Base-by-base conservation (phyloP, 768 basidiomycete species). In the Boletus rubroflammeus region DNA sequence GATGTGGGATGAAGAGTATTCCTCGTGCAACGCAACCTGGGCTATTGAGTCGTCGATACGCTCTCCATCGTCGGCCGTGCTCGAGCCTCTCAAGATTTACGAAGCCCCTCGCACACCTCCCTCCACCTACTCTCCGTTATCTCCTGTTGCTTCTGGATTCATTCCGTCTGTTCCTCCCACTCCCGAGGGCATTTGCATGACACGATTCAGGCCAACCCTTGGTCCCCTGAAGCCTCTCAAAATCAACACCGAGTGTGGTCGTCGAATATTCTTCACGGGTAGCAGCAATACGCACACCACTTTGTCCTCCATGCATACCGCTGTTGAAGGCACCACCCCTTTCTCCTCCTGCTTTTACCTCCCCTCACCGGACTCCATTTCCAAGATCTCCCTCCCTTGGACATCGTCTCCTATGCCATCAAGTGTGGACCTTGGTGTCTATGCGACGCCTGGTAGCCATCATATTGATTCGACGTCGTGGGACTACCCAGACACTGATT, bases 281-380 rank as follows among this genome's bases (percentile, higher is more conserved):
- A 78, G 75, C 40, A 75, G 62, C 54, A 80, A 80, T 14, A 77
- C 80, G 35, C 65, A 67, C 47, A 73, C 74, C 26, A 75, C 73
- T 0, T 72, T 75, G 17, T 83, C 84, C 31, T 85, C 85, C 26
- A 87, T 89, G 86, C 86, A 85, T 54, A 89, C 87, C 19, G 87
- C 87, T 36, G 81, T 87, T 45, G 87, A 88, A 68, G 67, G 63
- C 32, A 78, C 80, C 51, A 83, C 80, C 50, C 76, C 78, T 13
- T 83, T 81, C 61, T 77, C 80, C 17, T 82, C 82, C 1, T 78
- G 80, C 51, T 83, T 80, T 59, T 83, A 78, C 60, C 69, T 82
- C 50, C 73, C 74, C 50, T 78, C 76, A 35, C 74, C 79, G 3
- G 66, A 73, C 35, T 75, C 76, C 17, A 55, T 71, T 15, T 73